These are phyloP conservation scores for Aspergillus sojae DNA, from an alignment of 2,329 filamentous ascomycete genomes.

Conservation along the genomic window DNA sequence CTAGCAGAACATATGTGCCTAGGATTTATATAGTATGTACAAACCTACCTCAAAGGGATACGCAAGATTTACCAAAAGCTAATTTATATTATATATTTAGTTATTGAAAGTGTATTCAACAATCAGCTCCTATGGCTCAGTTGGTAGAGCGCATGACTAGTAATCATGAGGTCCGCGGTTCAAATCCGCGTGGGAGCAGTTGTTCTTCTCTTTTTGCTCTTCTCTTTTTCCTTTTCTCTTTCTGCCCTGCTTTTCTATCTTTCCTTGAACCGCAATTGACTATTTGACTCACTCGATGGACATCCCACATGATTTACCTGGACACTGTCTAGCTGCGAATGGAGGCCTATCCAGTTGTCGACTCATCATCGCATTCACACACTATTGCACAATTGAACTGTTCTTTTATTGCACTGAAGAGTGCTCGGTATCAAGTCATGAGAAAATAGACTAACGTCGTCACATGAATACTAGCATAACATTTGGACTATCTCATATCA, in stretches of 20 bases:
- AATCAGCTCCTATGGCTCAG: conserved; percentile 3
- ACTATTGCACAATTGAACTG: background rate
- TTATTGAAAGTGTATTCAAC: background rate
- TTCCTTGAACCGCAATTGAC: background rate
- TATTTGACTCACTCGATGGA: background rate
- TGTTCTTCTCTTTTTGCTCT: background rate
- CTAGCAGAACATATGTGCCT: no score
- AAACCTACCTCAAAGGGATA: no score
- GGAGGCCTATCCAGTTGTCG: background rate
- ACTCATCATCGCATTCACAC: background rate
- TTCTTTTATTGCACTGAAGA: conserved; percentile 3
- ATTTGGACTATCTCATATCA: background rate
- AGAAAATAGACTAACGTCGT: conserved; percentile 10
- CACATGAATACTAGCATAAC: conserved; percentile 9
- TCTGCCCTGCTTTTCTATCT: no score
- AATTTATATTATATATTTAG: no score
- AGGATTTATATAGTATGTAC: no score
- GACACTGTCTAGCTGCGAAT: background rate
- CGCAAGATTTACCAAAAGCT: no score
- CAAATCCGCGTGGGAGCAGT: conserved; percentile 2
- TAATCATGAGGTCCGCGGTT: conserved; percentile 5
- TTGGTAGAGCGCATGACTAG: conserved; percentile 5
- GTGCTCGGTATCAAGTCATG: conserved; percentile 15
- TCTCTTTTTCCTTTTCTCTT: no score
- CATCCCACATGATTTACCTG: background rate